A percentile compares a stretch with the other conserved stretches of the same genome.
These are phyloP conservation scores for Solanum clarkiae DNA, from an alignment of 257 asterid species.

Conservation along the genomic window DNA sequence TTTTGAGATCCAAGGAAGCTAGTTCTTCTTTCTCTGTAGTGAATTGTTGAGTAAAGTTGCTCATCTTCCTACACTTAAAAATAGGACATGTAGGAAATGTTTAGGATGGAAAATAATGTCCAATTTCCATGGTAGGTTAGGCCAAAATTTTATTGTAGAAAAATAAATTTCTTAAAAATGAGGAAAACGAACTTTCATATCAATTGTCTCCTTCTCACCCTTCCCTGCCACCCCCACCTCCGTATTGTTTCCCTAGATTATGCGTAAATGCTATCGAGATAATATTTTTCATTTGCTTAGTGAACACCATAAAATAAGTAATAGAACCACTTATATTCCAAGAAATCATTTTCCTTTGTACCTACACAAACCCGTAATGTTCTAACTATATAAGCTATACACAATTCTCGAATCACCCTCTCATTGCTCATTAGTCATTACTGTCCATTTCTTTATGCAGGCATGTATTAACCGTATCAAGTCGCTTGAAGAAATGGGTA, in stretches of 20 bases:
- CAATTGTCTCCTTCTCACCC: background rate
- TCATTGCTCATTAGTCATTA: background rate
- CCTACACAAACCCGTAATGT: background rate
- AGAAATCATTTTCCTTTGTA: background rate
- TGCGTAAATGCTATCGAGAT: background rate
- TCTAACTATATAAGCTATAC: background rate
- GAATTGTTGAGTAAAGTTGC: background rate
- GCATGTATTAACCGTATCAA: slow-evolving; percentile 84
- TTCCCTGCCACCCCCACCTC: background rate
- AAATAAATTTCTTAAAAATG: background rate
- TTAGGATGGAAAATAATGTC: background rate
- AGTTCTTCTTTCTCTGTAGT: background rate
- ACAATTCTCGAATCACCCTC: background rate
- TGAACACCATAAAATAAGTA: background rate
- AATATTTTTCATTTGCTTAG: background rate
- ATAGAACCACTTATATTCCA: background rate
- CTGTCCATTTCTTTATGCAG: slow-evolving; percentile 29
- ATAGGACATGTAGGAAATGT: background rate
- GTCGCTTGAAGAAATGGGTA: slow-evolving; percentile 85
- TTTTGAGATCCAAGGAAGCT: background rate
- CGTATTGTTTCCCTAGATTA: background rate
- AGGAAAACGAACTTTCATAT: background rate
- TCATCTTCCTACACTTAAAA: background rate
- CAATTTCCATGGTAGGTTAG: background rate
- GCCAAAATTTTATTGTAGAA: background rate